Evolutionary conservation across 768 basidiomycete genomes (phyloP).

Genomic region (Tulasnella sp.): DNA sequence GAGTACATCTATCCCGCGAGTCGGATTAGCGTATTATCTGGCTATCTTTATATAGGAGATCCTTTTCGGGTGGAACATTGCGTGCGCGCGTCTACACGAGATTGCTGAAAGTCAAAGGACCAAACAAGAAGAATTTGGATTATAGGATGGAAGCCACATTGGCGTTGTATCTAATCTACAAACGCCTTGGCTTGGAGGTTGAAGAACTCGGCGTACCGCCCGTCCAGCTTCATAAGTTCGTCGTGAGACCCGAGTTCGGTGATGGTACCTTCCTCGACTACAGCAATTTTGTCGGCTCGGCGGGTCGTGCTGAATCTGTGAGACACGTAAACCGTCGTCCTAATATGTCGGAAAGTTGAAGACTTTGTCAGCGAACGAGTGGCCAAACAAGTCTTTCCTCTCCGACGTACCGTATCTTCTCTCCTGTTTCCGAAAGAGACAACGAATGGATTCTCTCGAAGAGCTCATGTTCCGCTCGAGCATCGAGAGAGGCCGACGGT

Average conservation of each 20-base stretch:
- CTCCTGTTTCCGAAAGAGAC: constrained; percentile 44
- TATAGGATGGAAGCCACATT: neutral
- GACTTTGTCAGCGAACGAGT: constrained; percentile 39
- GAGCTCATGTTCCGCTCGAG: constrained; percentile 69
- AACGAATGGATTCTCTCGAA: constrained; percentile 55
- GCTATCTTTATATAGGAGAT: neutral
- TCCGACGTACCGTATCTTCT: constrained; percentile 44
- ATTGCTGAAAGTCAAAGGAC: neutral
- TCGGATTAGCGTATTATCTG: neutral
- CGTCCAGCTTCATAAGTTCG: constrained; percentile 39
- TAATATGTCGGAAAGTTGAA: constrained; percentile 31
- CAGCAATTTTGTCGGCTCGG: constrained; percentile 66
- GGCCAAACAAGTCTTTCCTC: no score
- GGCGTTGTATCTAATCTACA: neutral
- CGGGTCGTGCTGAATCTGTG: constrained; percentile 80
- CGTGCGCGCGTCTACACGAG: neutral
- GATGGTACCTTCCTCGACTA: constrained; percentile 40
- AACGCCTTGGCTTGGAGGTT: constrained; percentile 42
- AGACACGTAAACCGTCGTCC: constrained; percentile 79
- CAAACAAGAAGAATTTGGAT: no score
- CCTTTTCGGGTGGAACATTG: neutral
- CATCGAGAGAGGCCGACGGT: constrained; percentile 43
- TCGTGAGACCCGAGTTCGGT: constrained; percentile 40
- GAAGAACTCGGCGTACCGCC: constrained; percentile 42
- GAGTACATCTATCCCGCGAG: neutral